Evolutionary conservation across 768 basidiomycete genomes (phyloP).

Genomic region (Lentinus brumalis): DNA sequence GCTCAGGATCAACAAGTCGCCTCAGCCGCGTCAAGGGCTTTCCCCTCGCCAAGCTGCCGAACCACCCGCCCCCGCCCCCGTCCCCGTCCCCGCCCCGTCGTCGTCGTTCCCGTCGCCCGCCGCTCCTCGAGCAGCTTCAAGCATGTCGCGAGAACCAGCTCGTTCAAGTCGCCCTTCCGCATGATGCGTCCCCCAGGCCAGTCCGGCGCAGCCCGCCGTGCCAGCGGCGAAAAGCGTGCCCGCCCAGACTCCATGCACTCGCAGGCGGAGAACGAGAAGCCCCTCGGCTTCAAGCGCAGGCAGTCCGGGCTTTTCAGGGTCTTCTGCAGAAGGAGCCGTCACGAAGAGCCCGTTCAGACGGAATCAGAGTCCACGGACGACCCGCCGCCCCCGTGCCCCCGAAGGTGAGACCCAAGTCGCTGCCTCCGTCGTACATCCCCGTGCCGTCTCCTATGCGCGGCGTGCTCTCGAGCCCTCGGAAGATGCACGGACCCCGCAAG

Average conservation of each 20-base stretch:
- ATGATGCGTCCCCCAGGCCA: conserved; percentile 52
- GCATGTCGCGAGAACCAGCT: conserved; percentile 78
- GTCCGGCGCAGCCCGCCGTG: conserved; percentile 41
- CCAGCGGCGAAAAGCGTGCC: conserved; percentile 79
- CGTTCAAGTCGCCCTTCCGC: conserved; percentile 85
- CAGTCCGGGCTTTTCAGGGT: conserved; percentile 77
- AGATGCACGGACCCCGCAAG: conserved; percentile 75
- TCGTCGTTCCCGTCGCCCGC: conserved; percentile 64
- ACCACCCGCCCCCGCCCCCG: conserved; percentile 21
- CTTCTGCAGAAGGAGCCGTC: conserved; percentile 78
- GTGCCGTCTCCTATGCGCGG: conserved; percentile 25
- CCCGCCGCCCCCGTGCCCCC: conserved; percentile 30
- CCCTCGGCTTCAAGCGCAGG: conserved; percentile 69
- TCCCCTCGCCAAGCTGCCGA: conserved; percentile 28
- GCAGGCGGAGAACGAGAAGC: conserved; percentile 72
- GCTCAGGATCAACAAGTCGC: conserved; percentile 67
- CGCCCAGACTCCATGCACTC: conserved; percentile 73
- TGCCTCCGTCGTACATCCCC: conserved; percentile 4
- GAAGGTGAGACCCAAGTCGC: conserved; percentile 10
- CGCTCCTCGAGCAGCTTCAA: conserved; percentile 78
- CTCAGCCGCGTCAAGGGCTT: conserved; percentile 37
- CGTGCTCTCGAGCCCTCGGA: conserved; percentile 40
- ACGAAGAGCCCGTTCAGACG: conserved; percentile 75
- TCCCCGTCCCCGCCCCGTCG: conserved; percentile 35
- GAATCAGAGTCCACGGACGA: conserved; percentile 33